These are phyloP conservation scores for Hordeum pubiflorum DNA, from an alignment of 202 grass and related monocot genomes.

Conservation along the genomic window DNA sequence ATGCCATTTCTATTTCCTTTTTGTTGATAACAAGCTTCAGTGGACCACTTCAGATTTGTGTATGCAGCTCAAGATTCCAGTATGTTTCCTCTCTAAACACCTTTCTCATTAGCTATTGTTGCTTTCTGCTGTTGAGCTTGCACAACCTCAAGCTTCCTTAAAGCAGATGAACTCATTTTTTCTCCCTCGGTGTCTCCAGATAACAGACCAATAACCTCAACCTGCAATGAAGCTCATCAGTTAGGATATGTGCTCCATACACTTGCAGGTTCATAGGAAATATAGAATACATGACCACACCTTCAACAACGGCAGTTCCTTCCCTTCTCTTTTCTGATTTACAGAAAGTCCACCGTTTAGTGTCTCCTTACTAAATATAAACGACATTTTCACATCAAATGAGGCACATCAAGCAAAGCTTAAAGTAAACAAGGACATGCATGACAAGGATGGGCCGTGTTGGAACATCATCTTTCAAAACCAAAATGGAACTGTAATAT, in stretches of 20 bases:
- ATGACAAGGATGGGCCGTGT: not conserved
- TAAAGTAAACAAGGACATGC: not conserved
- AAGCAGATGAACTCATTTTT: conserved; percentile 55
- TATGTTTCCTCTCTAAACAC: conserved; percentile 7
- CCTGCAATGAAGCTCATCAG: conserved; percentile 30
- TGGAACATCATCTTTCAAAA: not conserved
- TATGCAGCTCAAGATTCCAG: conserved; percentile 5
- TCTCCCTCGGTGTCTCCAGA: conserved; percentile 33
- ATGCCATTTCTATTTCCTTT: not conserved
- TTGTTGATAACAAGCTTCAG: not conserved
- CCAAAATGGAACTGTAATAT: conserved; percentile 11
- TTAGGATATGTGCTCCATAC: not conserved
- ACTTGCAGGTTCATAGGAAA: not conserved
- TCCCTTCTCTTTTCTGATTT: conserved; percentile 59
- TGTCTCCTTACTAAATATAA: conserved; percentile 58
- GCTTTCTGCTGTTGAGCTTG: conserved; percentile 17
- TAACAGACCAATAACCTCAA: conserved; percentile 67
- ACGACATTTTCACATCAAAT: not conserved
- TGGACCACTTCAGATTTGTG: not conserved
- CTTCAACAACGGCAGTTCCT: conserved; percentile 45
- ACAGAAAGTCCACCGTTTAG: conserved; percentile 44
- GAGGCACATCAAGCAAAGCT: not conserved
- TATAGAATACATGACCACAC: conserved; percentile 25
- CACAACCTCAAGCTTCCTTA: conserved; percentile 47
- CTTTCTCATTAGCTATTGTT: conserved; percentile 19